phyloP scores from a whole-genome alignment of 2,329 filamentous ascomycete species.

The Seiridium unicorne region DNA sequence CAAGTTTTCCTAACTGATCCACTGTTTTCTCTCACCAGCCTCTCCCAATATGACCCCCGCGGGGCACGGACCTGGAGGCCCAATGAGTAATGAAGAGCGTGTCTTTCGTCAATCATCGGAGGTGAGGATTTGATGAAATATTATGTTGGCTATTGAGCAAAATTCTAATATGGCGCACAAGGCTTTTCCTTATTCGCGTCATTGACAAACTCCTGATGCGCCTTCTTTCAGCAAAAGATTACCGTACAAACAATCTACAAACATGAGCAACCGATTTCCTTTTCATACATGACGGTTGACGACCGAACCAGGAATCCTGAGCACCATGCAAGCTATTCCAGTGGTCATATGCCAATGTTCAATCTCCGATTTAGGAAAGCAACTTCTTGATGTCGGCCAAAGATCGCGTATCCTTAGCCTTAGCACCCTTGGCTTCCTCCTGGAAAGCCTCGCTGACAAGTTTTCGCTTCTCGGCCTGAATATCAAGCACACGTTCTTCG shows the following conservation, averaged over 20 bases:
- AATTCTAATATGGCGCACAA: no score
- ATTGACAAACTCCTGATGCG: background rate
- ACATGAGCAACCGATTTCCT: background rate
- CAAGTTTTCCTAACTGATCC: no score
- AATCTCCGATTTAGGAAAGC: conserved; percentile 3
- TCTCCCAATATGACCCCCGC: no score
- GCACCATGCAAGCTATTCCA: background rate
- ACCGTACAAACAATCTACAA: background rate
- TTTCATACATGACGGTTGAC: background rate
- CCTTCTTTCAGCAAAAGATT: background rate
- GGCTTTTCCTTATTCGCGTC: background rate
- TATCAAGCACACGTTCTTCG: conserved; percentile 75
- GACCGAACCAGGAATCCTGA: background rate
- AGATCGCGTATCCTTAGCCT: conserved; percentile 11
- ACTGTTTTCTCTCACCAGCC: no score
- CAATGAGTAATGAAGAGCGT: no score
- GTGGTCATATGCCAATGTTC: background rate
- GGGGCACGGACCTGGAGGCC: no score
- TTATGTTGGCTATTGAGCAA: no score
- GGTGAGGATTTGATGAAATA: no score
- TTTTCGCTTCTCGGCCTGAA: conserved; percentile 77
- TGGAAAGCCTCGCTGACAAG: conserved; percentile 77
- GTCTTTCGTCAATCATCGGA: no score
- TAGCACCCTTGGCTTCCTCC: conserved; percentile 55
- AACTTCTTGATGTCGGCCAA: conserved; percentile 12